Evolutionary conservation across 768 basidiomycete species (phyloP), one percentile per base, ranked within the genome.

Genomic region (Lactifluus volemus): DNA sequence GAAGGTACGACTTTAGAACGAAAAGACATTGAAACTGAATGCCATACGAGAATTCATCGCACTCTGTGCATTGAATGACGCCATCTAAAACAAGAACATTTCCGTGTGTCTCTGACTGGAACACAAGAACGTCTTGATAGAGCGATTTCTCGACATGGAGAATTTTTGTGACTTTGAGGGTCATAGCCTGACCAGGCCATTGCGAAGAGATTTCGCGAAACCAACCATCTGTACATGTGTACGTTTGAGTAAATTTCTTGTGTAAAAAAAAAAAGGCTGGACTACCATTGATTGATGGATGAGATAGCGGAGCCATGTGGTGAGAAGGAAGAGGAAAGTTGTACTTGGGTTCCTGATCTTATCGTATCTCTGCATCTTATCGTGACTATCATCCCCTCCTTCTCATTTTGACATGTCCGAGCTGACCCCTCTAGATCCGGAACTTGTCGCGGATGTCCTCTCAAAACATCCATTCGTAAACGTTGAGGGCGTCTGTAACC

Each of bases 111-210:
- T 91, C 92, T 0, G 92, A 94, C 73, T 94, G 86, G 70, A 98
- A 98, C 57, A 99, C 94, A 57, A 99, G 86, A 55, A 99, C 94
- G 70, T 98, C 96, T 76, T 99, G 96, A 78, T 86, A 98, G 53
- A 87, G 77, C 2, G 92, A 95, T 75, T 89, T 88, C 76, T 98
- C 97, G 66, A 86, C 79, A 73, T 99, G 96, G 58, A 99, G 79
- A 67, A 98, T 89, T 78, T 89, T 89, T 76, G 88, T 89, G 78
- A 98, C 95, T 75, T 92, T 91, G 69, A 99, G 79, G 55, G 91
- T 92, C 92, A 97, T 92, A 53, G 96, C 96, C 76, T 97, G 93
- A 51, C 94, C 95, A 6, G 90, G 93, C 94, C 94, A 98, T 77
- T 98, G 94, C 17, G 89, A 83, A 30, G 89, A 92, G 68, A 93